These are phyloP conservation scores for Aspergillus sp. DNA, from an alignment of 2,329 filamentous ascomycete species.

Conservation along the genomic window DNA sequence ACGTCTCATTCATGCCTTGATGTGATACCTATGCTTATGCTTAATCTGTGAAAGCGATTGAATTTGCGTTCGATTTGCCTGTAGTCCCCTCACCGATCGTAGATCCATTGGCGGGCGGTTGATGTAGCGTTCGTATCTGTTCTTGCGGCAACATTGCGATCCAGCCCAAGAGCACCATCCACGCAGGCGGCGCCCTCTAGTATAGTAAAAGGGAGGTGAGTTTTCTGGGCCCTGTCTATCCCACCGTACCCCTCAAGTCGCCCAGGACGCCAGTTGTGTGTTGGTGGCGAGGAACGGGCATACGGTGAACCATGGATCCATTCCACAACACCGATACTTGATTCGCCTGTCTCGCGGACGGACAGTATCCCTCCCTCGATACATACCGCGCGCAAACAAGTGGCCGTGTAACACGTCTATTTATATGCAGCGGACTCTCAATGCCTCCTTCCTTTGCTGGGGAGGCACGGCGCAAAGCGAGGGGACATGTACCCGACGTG, in stretches of 20 bases:
- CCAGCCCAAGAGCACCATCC: not conserved
- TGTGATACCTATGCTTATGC: conserved; percentile 29
- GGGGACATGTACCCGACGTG: too few relatives aligned
- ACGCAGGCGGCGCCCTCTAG: not conserved
- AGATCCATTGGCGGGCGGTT: not conserved
- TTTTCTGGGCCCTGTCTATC: not conserved
- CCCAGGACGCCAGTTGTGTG: not conserved
- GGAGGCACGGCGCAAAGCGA: too few relatives aligned
- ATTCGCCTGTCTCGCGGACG: too few relatives aligned
- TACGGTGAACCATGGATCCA: too few relatives aligned
- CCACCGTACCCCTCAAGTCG: not conserved
- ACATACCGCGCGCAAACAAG: too few relatives aligned
- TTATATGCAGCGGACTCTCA: too few relatives aligned
- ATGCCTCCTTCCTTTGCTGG: too few relatives aligned
- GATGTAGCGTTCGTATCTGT: not conserved
- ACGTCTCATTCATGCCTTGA: conserved; percentile 27
- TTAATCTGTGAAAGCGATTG: conserved; percentile 25
- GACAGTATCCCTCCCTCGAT: too few relatives aligned
- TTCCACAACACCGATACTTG: too few relatives aligned
- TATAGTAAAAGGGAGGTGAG: not conserved
- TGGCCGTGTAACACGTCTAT: too few relatives aligned
- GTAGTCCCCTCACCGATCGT: not conserved
- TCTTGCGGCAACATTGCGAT: not conserved
- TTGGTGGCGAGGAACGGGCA: too few relatives aligned
- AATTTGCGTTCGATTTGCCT: not conserved